These are phyloP conservation scores for Sclerotinia glacialis DNA, from an alignment of 2,329 filamentous ascomycete species.

Conservation along the genomic window DNA sequence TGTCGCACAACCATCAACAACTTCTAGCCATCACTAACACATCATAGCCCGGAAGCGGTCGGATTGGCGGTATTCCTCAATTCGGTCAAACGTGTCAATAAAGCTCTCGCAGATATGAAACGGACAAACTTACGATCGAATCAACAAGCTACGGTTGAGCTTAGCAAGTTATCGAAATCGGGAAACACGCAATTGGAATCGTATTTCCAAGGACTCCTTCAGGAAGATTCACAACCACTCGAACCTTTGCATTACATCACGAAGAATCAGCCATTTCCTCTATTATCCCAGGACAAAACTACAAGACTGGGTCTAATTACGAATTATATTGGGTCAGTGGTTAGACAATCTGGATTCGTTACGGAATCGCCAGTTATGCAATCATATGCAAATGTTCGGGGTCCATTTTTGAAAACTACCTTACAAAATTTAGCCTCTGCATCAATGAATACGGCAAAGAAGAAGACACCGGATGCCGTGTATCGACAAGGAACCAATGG, in stretches of 20 bases:
- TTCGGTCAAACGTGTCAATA: slow-evolving; percentile 84
- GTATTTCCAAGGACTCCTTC: slow-evolving; percentile 75
- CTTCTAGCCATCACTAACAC: slow-evolving; percentile 23
- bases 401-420: slow-evolving; percentile 78
- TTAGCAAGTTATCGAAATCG: slow-evolving; percentile 71
- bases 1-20: not conserved
- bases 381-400: slow-evolving; percentile 82
- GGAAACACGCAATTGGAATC: slow-evolving; percentile 82
- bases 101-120: slow-evolving; percentile 79
- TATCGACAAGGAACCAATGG: slow-evolving; percentile 89
- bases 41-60: slow-evolving; percentile 66
- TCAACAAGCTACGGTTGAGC: slow-evolving; percentile 80
- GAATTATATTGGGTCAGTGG: slow-evolving; percentile 65
- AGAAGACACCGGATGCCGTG: slow-evolving; percentile 73
- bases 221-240: slow-evolving; percentile 73
- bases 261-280: slow-evolving; percentile 81
- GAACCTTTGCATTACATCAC: slow-evolving; percentile 92
- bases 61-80: slow-evolving; percentile 82
- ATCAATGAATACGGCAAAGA: slow-evolving; percentile 77
- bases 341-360: slow-evolving; percentile 46
- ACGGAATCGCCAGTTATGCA: slow-evolving; percentile 70
- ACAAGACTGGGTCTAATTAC: slow-evolving; percentile 78
- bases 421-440: slow-evolving; percentile 84
- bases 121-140: slow-evolving; percentile 90
- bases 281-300: slow-evolving; percentile 71